These are phyloP conservation scores for Vitis riparia DNA, from an alignment of 164 flowering plant species.

Conservation along the genomic window DNA sequence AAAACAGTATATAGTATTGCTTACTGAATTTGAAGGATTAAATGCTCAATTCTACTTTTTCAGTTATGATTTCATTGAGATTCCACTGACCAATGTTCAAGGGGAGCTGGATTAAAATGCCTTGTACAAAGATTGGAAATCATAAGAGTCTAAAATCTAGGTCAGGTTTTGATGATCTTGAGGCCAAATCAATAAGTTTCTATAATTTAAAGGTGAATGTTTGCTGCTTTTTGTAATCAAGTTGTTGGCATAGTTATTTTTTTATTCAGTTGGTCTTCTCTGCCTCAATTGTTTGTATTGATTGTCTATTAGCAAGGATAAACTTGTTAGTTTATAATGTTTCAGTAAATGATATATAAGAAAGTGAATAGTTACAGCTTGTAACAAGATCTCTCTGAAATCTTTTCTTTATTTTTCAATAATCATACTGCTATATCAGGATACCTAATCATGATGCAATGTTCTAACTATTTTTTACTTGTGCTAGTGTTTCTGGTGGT, in stretches of 20 bases:
- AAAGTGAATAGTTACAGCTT: neutral
- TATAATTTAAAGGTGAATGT: no score
- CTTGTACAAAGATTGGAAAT: neutral
- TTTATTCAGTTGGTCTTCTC: neutral
- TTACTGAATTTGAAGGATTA: no score
- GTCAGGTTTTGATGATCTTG: no score
- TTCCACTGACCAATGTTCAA: neutral
- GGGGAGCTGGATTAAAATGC: neutral
- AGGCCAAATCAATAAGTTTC: no score
- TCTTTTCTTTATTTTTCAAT: neutral
- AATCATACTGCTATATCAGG: neutral
- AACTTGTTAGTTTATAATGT: neutral
- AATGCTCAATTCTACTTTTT: neutral
- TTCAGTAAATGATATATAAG: neutral
- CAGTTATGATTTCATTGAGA: neutral
- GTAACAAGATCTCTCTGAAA: conserved; percentile 1
- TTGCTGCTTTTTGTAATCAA: no score
- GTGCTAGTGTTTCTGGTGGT: conserved; percentile 77
- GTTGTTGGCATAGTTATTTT: neutral
- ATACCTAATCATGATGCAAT: neutral
- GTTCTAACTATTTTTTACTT: conserved; percentile 13
- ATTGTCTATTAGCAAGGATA: neutral
- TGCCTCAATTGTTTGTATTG: neutral
- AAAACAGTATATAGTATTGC: no score
- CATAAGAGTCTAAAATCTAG: no score